Evolutionary conservation across 2,329 filamentous ascomycete species (phyloP).

Genomic region (Onygenales sp.): DNA sequence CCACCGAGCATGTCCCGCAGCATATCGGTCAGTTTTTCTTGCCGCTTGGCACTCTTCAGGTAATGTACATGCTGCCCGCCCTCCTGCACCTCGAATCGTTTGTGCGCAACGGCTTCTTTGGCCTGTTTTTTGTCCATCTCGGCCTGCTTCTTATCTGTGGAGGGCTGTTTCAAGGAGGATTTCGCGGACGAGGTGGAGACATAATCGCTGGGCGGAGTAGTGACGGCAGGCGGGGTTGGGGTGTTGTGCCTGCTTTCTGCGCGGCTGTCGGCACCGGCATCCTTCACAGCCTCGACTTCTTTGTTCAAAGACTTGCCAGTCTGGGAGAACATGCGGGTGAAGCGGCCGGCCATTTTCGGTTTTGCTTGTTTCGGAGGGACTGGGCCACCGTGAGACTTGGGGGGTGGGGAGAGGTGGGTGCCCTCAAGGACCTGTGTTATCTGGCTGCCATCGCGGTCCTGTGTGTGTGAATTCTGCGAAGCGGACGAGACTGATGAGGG

Average conservation of each 20-base stretch:
- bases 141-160: slow-evolving; percentile 22
- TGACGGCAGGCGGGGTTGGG: not conserved
- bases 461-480: slow-evolving; percentile 30
- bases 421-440: slow-evolving; percentile 36
- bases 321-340: slow-evolving; percentile 39
- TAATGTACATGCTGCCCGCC: slow-evolving; percentile 76
- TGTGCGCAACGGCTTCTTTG: slow-evolving; percentile 26
- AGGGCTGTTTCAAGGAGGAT: slow-evolving; percentile 18
- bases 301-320: slow-evolving; percentile 27
- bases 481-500: slow-evolving; percentile 35
- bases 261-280: slow-evolving; percentile 27
- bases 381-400: slow-evolving; percentile 22
- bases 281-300: slow-evolving; percentile 23
- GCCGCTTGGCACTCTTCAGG: slow-evolving; percentile 78
- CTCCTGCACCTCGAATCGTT: slow-evolving; percentile 49
- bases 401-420: slow-evolving; percentile 23
- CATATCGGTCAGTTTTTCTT: slow-evolving; percentile 92
- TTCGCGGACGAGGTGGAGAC: slow-evolving; percentile 15
- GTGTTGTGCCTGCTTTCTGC: slow-evolving; percentile 18
- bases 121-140: slow-evolving; percentile 13
- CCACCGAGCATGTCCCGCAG: slow-evolving; percentile 73
- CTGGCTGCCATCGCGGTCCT: slow-evolving; percentile 16
- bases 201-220: not conserved
- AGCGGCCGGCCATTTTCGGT: slow-evolving; percentile 34
- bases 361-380: slow-evolving; percentile 27